These are phyloP conservation scores for Dalbergia oliveri DNA, from an alignment of 306 rosid species.

Conservation along the genomic window DNA sequence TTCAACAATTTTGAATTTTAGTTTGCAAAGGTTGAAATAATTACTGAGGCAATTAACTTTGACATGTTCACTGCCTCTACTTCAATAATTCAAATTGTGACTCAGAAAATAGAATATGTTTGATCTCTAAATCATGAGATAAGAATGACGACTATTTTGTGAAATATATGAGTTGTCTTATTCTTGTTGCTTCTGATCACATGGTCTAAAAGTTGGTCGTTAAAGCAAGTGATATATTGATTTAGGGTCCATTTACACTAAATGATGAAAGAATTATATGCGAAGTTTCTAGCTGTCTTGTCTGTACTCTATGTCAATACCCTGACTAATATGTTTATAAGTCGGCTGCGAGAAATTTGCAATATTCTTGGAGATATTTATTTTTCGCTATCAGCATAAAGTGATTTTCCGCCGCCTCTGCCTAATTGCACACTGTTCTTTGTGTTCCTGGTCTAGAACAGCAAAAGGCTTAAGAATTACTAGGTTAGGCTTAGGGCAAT, in stretches of 20 bases:
- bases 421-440: no score
- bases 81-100: conserved; percentile 11
- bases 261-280: no score
- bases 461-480: not conserved
- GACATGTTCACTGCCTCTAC: conserved; percentile 15
- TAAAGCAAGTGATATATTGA: no score
- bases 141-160: conserved; percentile 15
- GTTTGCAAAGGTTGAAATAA: conserved; percentile 21
- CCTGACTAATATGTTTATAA: not conserved
- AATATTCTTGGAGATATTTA: not conserved
- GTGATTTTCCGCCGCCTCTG: not conserved
- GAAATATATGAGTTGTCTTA: not conserved
- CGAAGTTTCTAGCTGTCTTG: no score
- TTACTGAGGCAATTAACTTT: not conserved
- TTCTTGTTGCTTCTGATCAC: not conserved
- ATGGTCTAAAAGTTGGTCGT: not conserved
- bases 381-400: not conserved
- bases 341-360: not conserved
- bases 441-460: not conserved
- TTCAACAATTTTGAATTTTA: not conserved
- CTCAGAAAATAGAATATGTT: conserved; percentile 5
- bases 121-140: not conserved
- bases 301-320: no score
- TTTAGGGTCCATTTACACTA: no score
- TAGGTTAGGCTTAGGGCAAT: not conserved